Percentiles rank a stretch among this genome's conserved stretches.
Conservation (phyloP, 176 grass and related monocot genomes). For the Juncus inflexus region DNA sequence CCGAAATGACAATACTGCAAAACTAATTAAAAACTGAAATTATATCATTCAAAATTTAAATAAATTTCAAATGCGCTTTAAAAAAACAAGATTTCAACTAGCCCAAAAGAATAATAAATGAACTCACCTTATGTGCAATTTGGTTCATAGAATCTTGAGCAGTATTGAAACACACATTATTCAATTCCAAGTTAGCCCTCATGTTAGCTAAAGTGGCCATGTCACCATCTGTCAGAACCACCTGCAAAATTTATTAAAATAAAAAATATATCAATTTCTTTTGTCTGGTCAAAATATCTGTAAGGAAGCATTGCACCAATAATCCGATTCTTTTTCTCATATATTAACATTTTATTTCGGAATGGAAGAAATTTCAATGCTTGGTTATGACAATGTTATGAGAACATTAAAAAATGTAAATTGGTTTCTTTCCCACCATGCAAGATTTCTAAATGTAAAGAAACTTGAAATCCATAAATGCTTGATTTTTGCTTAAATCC, state of each 20-base stretch:
- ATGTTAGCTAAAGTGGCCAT: constrained; percentile 67
- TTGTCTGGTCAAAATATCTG: not conserved
- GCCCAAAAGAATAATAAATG: not conserved
- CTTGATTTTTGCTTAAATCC: no score
- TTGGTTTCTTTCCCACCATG: no score
- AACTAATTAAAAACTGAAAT: no score
- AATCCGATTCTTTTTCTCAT: no score
- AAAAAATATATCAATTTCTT: not conserved
- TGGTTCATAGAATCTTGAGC: not conserved
- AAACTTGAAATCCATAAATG: no score
- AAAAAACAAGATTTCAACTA: not conserved
- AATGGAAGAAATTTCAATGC: no score
- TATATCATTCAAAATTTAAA: not conserved
- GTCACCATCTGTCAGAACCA: constrained; percentile 88
- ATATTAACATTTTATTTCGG: no score
- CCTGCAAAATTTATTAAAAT: constrained; percentile 35
- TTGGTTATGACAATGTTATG: no score
- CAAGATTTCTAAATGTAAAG: no score
- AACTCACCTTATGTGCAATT: constrained; percentile 16
- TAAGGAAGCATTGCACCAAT: not conserved
- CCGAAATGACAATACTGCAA: no score
- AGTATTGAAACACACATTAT: constrained; percentile 26
- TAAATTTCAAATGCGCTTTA: not conserved
- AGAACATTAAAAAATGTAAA: no score
- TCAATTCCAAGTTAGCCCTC: constrained; percentile 76